phyloP scores from a whole-genome alignment of 306 rosid genomes.

The Ormosia emarginata region DNA sequence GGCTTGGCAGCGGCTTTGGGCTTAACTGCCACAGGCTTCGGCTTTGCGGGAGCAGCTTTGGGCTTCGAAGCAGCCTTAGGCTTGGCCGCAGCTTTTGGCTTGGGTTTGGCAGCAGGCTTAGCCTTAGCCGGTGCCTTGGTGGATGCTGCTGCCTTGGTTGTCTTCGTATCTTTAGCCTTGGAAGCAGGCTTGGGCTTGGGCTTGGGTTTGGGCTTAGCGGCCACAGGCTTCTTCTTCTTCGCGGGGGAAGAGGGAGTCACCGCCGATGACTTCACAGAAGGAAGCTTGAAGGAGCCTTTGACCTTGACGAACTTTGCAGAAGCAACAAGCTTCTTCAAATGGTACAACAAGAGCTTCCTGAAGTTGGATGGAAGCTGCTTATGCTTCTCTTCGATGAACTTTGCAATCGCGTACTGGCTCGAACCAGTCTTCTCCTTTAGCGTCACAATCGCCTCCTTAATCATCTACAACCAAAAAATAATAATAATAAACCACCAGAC shows the following conservation, averaged over 20 bases:
- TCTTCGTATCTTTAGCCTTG: not conserved
- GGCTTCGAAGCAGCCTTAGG: not conserved
- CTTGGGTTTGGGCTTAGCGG: conserved; percentile 36
- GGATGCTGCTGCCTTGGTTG: not conserved
- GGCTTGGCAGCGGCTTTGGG: conserved; percentile 32
- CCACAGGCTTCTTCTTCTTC: conserved; percentile 41
- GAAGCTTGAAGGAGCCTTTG: conserved; percentile 66
- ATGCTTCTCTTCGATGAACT: conserved; percentile 69
- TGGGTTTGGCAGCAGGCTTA: not conserved
- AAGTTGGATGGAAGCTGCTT: conserved; percentile 63
- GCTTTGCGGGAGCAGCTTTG: not conserved
- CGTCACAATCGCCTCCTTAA: conserved; percentile 69
- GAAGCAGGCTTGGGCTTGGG: not conserved
- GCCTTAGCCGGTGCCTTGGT: conserved; percentile 2
- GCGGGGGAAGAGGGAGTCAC: not conserved
- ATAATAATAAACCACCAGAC: not conserved
- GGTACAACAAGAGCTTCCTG: conserved; percentile 61
- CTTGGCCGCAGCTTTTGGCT: not conserved
- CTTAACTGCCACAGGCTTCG: conserved; percentile 11
- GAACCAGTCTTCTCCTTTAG: conserved; percentile 75
- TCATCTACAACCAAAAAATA: conserved; percentile 50
- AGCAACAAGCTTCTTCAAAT: conserved; percentile 75
- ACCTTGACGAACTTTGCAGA: conserved; percentile 65
- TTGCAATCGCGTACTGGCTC: conserved; percentile 78
- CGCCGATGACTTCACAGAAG: not conserved